These are phyloP conservation scores for Zychaea mexicana DNA, from an alignment of 371 early-diverging fungal species.

Conservation along the genomic window DNA sequence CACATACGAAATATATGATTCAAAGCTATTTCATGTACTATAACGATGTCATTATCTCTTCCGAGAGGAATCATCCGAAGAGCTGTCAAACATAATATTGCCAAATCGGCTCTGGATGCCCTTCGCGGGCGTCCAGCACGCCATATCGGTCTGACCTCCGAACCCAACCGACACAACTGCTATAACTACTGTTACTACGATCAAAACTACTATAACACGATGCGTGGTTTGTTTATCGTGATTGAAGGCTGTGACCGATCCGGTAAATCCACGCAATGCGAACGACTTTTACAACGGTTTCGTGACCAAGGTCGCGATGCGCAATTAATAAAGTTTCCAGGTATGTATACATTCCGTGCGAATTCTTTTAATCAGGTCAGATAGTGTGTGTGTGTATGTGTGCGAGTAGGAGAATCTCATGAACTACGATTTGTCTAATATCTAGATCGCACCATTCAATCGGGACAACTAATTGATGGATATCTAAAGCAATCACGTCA, in stretches of 20 bases:
- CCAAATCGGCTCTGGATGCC: no score
- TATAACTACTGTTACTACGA: no score
- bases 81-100: no score
- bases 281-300: conserved; percentile 65
- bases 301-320: conserved; percentile 41
- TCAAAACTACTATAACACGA: background rate
- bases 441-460: conserved; percentile 86
- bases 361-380: background rate
- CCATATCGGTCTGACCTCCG: no score
- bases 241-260: conserved; percentile 97
- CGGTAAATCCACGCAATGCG: conserved; percentile 95
- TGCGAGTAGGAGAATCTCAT: background rate
- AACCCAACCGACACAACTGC: no score
- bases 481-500: conserved; percentile 77
- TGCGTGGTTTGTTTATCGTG: conserved; percentile 93
- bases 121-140: no score
- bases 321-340: conserved; percentile 76
- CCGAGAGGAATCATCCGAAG: no score
- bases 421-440: background rate
- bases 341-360: no score
- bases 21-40: no score
- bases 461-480: conserved; percentile 90
- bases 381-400: no score
- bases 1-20: no score
- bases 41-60: no score